These are phyloP conservation scores for Fusarium pseudograminearum DNA, from an alignment of 2,329 filamentous ascomycete genomes.

Conservation along the genomic window DNA sequence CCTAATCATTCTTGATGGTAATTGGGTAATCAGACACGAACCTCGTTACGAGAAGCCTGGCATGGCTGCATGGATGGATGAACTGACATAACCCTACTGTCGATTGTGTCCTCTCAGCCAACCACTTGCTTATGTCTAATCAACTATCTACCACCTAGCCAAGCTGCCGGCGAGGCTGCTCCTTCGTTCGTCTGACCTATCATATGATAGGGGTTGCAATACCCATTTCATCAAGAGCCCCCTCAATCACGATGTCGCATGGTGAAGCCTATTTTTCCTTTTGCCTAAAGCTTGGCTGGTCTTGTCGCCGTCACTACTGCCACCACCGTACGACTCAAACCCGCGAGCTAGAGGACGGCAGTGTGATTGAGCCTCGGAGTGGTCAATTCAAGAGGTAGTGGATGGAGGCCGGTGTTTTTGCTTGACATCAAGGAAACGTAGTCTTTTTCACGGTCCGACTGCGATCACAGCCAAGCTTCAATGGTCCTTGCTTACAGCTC, in stretches of 20 bases:
- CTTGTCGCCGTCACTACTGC: neutral
- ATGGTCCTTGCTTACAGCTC: slow-evolving; percentile 1
- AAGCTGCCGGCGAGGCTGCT: slow-evolving; percentile 15
- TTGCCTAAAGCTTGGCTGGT: neutral
- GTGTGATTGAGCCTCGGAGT: neutral
- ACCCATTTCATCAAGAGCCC: slow-evolving; percentile 1
- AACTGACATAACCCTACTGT: slow-evolving; percentile 8
- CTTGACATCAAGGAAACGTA: slow-evolving; percentile 5
- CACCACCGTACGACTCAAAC: neutral
- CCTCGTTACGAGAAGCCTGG: neutral
- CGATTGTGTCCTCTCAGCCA: slow-evolving; percentile 12
- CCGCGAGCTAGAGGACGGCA: neutral
- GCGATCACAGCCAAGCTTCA: neutral
- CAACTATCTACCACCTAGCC: slow-evolving; percentile 16
- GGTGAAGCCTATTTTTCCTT: slow-evolving; percentile 8
- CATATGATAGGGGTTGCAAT: slow-evolving; percentile 2
- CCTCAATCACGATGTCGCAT: slow-evolving; percentile 15
- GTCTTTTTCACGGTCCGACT: neutral
- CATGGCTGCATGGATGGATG: slow-evolving; percentile 2
- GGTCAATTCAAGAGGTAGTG: neutral
- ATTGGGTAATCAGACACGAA: neutral
- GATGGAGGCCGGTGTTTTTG: neutral
- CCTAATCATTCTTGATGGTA: neutral
- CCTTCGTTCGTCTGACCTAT: slow-evolving; percentile 13
- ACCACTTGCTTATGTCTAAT: slow-evolving; percentile 10